Evolutionary conservation across 1,284 basidiomycete species (phyloP), one percentile per base, ranked within the genome.

Genomic region (Sanghuangporus weigelae): DNA sequence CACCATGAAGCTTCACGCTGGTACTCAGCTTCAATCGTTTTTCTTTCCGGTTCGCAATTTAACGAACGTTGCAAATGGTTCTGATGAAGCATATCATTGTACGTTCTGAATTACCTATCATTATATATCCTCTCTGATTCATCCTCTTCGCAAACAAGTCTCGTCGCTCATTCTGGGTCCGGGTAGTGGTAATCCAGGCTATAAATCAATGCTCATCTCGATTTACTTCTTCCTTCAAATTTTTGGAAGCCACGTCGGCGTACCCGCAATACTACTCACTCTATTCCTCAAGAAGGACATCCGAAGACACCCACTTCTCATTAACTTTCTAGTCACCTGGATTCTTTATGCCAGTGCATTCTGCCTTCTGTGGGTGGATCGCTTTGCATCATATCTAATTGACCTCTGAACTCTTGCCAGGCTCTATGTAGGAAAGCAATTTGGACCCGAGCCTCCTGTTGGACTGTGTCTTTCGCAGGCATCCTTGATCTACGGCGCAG

Each of bases 401-500:
- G 5, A 14, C n/a, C 40, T 44, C 21, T 44, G 14, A 31, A 16
- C 1, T 7, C 11, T 3, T 14, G 11, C n/a, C 26, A 64, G 63
- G 8, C 44, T 64, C 16, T 64, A 64, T 38, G 26, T 64, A 7
- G 63, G 63, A 19, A 38, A 40, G 16, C 63, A 64, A 56, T 64
- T 64, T 31, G 57, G 63, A 3, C 58, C 57, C 10, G 63, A 64
- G 19, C 63, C 63, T 10, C 50, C 58, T n/a, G 12, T 35, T 7
- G 44, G 14, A 11, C 49, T 64, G 16, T 64, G 63, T 10, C 35
- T 53, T 11, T 53, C 50, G 8, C 63, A 64, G 21, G 57, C 63
- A n/a, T 59, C 63, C 14, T 46, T 64, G 23, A 64, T 64, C 21
- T 64, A 64, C 35, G 63, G 63, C 3, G 46, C 63, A 10, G 57